Base-by-base conservation (phyloP, 75 land plant species). In the Ceratopteris richardii region DNA sequence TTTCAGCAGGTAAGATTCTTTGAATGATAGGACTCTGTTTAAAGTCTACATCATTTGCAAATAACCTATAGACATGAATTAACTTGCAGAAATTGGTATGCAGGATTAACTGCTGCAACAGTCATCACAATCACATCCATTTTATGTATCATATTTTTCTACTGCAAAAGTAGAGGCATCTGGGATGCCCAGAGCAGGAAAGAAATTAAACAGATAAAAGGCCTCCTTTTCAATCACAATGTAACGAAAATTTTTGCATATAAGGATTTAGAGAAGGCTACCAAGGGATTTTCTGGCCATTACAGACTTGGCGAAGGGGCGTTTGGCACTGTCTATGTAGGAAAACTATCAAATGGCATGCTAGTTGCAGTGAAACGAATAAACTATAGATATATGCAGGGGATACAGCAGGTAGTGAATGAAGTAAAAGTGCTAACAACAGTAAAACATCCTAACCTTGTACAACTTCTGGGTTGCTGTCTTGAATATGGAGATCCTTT, bases 191-290 rank as follows among this genome's bases (percentile, higher is more conserved):
- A 28, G 12, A 17, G 14, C 57, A n/a, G 61, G 61, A 48, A 9
- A 33, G 37, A 48, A 5, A 23, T 16, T 39, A 23, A 59, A 22
- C 24, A 22, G 41, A 41, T 48, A 29, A 9, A 33, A 9, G 37
- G 37, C 7, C 37, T 33, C 7, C 37, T 33, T 4, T 33, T 3
- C 9, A 33, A 33, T 33, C 37, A 33, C 24, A 29, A 39, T 60
- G 30, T 37, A 40, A 66, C 68, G 2, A 44, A 54, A 19, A 48
- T 72, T 16, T 83, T 71, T 70, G 67, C 77, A 39, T 83, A 79
- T 69, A 82, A 79, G 20, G 82, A 79, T 69, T 77, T 83, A n/a
- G 67, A 67, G 10, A 17, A 67, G 14, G 36, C 79, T 25, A 85
- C 84, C 21, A 70, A 71, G 42, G 37, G 60, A 10, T 85, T 81